Evolutionary conservation across 1,284 basidiomycete species (phyloP), one percentile per base, ranked within the genome.

Genomic region (Puccinia novopanici): DNA sequence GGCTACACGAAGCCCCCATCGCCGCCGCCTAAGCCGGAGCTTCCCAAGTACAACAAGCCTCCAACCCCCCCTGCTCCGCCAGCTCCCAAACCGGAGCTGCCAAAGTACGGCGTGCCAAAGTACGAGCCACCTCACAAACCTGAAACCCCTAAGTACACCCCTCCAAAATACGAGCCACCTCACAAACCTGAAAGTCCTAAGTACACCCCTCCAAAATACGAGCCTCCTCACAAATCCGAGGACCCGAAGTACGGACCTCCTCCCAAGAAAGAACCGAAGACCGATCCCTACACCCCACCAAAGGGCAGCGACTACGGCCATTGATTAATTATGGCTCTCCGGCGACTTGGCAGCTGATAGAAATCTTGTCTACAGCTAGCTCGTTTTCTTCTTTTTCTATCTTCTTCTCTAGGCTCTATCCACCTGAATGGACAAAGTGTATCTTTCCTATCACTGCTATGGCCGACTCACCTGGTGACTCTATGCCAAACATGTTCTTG

Each of bases 371-470:
- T 61, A 17, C 13, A 19, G 12, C 34, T 61, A 61, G 59, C 59
- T 27, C 27, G n/a, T n/a, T n/a, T n/a, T 3, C 9, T 24, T n/a
- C 9, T 59, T 30, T 59, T 59, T 30, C 27, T n/a, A 6, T 24
- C 19, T 8, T 61, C 19, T 61, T 37, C 30, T 61, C 30, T 61
- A 5, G 10, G 12, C 59, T 37, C 59, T 37, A 34, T 37, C 59
- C 30, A 37, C 34, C 59, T 61, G 34, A 19, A 61, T 24, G 59
- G 59, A 61, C 59, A 34, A 61, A 40, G 6, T 61, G 59, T 61
- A 61, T 61, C 34, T 37, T 61, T 61, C 13, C 59, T 37, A 15
- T 15, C 34, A 45, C 45, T 61, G 27, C 24, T 24, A 57, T 27
- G 24, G 2, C 24, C 30, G 27, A 40, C 59, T 37, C 2, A 17